Evolutionary conservation across 441 rosid species (phyloP), one percentile per base, ranked within the genome.

Genomic region (Gossypium davidsonii): DNA sequence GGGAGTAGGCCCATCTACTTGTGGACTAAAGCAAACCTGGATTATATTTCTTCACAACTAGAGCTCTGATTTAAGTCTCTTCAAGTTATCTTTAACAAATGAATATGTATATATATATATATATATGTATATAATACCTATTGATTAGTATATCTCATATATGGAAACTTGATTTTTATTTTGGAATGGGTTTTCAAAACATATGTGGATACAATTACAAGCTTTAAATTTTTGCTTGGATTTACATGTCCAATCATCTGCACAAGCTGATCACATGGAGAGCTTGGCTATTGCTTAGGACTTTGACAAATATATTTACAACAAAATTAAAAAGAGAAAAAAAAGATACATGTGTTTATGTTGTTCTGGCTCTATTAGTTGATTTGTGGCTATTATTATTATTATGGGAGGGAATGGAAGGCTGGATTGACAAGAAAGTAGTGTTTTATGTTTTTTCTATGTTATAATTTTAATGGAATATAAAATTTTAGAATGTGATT

Each of bases 1-100:
- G 67, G n/a, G 11, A 2, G 82, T 76, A 79, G 88, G 82, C 17
- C 81, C 85, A 10, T 39, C 4, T 63, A 75, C 67, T 71, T 71
- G 67, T 61, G 77, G 74, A 52, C 63, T 5, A 48, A 71, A 34
- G 26, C 20, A 20, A 3, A 58, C 12, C 18, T 72, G 12, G 21
- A 15, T 31, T 28, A 60, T 25, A n/a, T 48, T 48, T 48, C 52
- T 17, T 8, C 20, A 52, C 21, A 53, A 53, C 58, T 18, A 21
- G 11, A 17, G 4, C 58, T 17, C 21, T 8, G 11, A 53, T 53
- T 52, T 17, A 7, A 52, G 57, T 52, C 57, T 52, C 57, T 8
- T 52, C 10, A 15, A 52, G 57, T 52, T 17, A 52, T 52, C 57
- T 52, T 52, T 52, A 7, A 8, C 14, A 48, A 34, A 34, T 34